Base-by-base conservation (phyloP, 108 stramenopile genomes). In the Cafeteria roenbergensis region DNA sequence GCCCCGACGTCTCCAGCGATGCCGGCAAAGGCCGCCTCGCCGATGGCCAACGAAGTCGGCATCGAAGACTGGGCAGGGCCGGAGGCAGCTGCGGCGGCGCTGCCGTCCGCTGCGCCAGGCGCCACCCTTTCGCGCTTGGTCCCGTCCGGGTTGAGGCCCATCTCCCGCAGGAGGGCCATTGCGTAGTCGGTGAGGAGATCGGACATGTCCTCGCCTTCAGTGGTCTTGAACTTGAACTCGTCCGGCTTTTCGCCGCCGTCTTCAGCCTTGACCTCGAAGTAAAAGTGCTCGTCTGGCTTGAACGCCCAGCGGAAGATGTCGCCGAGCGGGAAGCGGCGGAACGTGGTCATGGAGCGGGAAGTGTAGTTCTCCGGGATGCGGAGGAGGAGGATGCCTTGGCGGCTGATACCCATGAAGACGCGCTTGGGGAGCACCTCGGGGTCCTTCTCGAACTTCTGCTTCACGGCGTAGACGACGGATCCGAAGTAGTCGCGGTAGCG, bases 101-200 rank as follows among this genome's bases (percentile, higher is more conserved):
- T n/a, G n/a, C n/a, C n/a, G n/a, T n/a, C n/a, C n/a, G n/a, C n/a
- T n/a, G n/a, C n/a, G 8, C 4, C 32, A 14, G 57, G 57, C 33
- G 32, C 32, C 30, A 29, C 30, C 59, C n/a, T 61, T 2, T 9
- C 36, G 22, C 59, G 34, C 37, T 35, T 9, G 9, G 59, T 61
- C 2, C 59, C 59, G 30, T 61, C 59, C 17, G 59, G 21, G 59
- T 61, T 61, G 17, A 61, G 37, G 24, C 59, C 59, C 59, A 61
- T 61, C 37, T 61, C 59, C 20, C 59, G 62, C 29, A 63, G 62
- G 29, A 63, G 62, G 28, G 34, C 62, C 51, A 63, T 27, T 34
- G 62, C 62, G 30, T 63, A 63, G 9, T 63, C 62, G 29, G 62
- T 42, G 51, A 63, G 62, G 4, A 63, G 51, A 35, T 36, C 62